These are phyloP conservation scores for Themeda triandra DNA, from an alignment of 176 grass and related monocot genomes.

Conservation along the genomic window DNA sequence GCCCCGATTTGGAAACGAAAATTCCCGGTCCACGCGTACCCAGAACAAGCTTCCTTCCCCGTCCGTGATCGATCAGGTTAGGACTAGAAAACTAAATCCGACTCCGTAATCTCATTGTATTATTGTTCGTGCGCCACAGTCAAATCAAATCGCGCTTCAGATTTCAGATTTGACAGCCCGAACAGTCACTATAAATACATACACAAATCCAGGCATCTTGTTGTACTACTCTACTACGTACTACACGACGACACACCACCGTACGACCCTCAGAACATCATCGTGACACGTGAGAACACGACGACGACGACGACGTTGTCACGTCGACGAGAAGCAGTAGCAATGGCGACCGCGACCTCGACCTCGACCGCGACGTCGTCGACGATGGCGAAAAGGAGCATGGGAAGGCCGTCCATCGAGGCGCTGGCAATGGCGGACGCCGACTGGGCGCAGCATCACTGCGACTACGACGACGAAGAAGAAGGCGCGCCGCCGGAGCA, in stretches of 20 bases:
- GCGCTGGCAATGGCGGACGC: constrained; percentile 41
- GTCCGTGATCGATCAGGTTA: not conserved
- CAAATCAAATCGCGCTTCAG: not conserved
- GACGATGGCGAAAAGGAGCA: not conserved
- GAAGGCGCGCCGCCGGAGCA: not conserved
- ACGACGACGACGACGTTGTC: not conserved
- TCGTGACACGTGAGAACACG: not conserved
- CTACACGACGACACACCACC: not conserved
- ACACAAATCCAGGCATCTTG: not conserved
- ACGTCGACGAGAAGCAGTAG: not conserved
- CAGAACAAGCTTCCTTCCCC: too few species aligned
- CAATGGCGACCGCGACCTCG: not conserved
- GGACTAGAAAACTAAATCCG: not conserved
- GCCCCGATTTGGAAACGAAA: not conserved
- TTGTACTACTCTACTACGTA: not conserved
- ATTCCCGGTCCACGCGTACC: not conserved
- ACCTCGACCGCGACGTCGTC: too few species aligned
- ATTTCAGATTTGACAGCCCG: not conserved
- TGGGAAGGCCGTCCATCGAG: constrained; percentile 29
- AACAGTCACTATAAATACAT: not conserved
- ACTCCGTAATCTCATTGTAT: not conserved
- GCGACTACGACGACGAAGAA: not conserved
- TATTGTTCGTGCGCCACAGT: too few species aligned
- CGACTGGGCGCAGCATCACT: not conserved
- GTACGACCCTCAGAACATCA: not conserved